Evolutionary conservation across 2,329 filamentous ascomycete species (phyloP), one percentile per base, ranked within the genome.

Genomic region (Clonostachys rhizophaga): DNA sequence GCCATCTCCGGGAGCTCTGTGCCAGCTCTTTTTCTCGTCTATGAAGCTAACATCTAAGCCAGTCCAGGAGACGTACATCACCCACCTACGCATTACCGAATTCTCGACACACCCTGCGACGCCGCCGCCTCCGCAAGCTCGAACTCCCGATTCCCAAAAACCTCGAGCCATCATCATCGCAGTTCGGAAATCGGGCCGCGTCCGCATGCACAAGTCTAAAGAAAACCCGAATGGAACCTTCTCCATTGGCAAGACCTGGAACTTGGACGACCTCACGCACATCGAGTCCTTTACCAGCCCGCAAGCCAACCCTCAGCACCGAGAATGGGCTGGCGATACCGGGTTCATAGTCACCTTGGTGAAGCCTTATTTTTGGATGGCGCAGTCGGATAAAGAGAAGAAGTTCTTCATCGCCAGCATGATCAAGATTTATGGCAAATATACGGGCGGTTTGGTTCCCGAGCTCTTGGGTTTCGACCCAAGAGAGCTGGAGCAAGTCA

Each of bases 201-300:
- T 99, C 44, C 88, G 91, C 59, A 84, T 99, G 73, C 94, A 99
- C 75, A 99, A 99, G 69, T 92, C 91, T 49, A 86, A 95, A 58
- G 94, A 99, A 70, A 99, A 99, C 64, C 76, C 81, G 47, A 96
- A 96, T 65, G 91, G 91, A 47, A 84, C 89, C 20, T 99, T 96
- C 67, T 97, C 92, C 17, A 96, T 99, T 55, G 94, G 94, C 55
- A 99, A 99, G 71, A 96, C 94, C 5, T 99, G 94, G 94, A 88
- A 91, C 63, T 79, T 99, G 55, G 92, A 97, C 66, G 94, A 99
- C 62, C 72, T 99, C 43, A 79, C 81, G 5, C 78, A 80, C 42
- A 88, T 99, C 54, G 87, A 95, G 64, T 94, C 90, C 24, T 97
- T 86, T 61, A 86, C 83, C 7, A 77, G 84, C 40, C 65, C 81